Percentiles rank a stretch among this genome's conserved stretches.
phyloP scores from a whole-genome alignment of 495 filamentous ascomycete species.

The Acidomyces sp. region DNA sequence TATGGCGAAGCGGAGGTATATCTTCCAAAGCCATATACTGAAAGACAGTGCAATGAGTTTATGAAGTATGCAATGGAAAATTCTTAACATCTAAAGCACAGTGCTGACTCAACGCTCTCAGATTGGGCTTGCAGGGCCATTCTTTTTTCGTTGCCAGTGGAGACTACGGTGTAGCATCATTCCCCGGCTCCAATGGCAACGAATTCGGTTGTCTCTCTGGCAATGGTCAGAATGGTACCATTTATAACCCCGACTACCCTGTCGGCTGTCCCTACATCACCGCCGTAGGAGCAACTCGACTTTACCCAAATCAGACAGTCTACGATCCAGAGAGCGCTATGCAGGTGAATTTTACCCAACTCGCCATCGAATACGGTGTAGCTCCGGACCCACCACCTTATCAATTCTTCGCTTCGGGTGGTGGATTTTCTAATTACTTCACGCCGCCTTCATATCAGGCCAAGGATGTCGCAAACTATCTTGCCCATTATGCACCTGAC shows the following conservation, averaged over 20 bases:
- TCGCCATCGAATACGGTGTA: not conserved
- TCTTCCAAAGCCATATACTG: slow-evolving; percentile 3
- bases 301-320: slow-evolving; percentile 12
- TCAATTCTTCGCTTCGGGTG: not conserved
- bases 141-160: slow-evolving; percentile 9
- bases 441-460: slow-evolving; percentile 1
- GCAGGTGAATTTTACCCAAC: slow-evolving; percentile 9
- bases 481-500: not conserved
- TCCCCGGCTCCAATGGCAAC: not conserved
- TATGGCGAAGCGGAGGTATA: slow-evolving; percentile 10
- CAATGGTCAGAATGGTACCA: not conserved
- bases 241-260: slow-evolving; percentile 10
- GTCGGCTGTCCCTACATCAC: slow-evolving; percentile 8
- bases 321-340: slow-evolving; percentile 15
- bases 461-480: not conserved
- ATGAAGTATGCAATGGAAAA: no score
- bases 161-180: slow-evolving; percentile 10
- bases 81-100: no score
- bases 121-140: slow-evolving; percentile 12
- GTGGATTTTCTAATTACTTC: not conserved
- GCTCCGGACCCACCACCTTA: not conserved
- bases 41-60: slow-evolving; percentile 12
- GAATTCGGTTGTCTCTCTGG: slow-evolving; percentile 1
- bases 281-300: slow-evolving; percentile 12
- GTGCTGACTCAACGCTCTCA: not conserved